Conservation (phyloP, 768 basidiomycete genomes). For the Agrocybe praecox region DNA sequence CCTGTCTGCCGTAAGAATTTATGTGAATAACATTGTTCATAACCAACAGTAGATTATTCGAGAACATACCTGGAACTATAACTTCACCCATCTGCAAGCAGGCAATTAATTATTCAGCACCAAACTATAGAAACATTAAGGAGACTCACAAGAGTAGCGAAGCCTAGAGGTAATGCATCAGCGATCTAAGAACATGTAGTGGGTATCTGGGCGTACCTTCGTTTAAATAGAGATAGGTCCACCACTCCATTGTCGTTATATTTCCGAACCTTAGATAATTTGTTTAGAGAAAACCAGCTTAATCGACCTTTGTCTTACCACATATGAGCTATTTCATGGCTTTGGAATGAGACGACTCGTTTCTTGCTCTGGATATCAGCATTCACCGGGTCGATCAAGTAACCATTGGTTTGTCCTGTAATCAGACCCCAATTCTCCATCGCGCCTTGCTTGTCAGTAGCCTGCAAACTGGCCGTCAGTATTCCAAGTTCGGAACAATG, state of each 20-base stretch:
- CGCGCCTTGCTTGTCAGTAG: conserved; percentile 82
- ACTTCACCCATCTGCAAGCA: conserved; percentile 79
- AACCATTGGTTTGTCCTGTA: conserved; percentile 84
- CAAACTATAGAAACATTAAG: neutral
- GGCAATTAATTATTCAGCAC: conserved; percentile 2
- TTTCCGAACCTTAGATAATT: conserved; percentile 62
- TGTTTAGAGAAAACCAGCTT: neutral
- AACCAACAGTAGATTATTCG: conserved; percentile 24
- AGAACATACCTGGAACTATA: conserved; percentile 62
- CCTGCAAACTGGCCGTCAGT: conserved; percentile 37
- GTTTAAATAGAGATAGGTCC: conserved; percentile 83
- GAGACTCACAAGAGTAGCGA: conserved; percentile 73
- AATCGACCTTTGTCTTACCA: conserved; percentile 34
- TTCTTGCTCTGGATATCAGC: conserved; percentile 76
- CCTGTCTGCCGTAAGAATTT: conserved; percentile 49
- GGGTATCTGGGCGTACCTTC: conserved; percentile 49
- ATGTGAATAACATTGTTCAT: neutral
- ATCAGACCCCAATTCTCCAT: conserved; percentile 98
- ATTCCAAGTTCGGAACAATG: neutral
- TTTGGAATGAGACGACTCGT: conserved; percentile 71
- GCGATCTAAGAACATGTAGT: neutral
- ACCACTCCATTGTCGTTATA: conserved; percentile 94
- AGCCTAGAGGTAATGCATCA: conserved; percentile 46
- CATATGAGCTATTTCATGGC: conserved; percentile 89
- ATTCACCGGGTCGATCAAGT: conserved; percentile 75